Percentiles rank a stretch among this genome's conserved stretches.
These are phyloP conservation scores for Mollisiaceae sp. DNA, from an alignment of 2,329 filamentous ascomycete species.

Conservation along the genomic window DNA sequence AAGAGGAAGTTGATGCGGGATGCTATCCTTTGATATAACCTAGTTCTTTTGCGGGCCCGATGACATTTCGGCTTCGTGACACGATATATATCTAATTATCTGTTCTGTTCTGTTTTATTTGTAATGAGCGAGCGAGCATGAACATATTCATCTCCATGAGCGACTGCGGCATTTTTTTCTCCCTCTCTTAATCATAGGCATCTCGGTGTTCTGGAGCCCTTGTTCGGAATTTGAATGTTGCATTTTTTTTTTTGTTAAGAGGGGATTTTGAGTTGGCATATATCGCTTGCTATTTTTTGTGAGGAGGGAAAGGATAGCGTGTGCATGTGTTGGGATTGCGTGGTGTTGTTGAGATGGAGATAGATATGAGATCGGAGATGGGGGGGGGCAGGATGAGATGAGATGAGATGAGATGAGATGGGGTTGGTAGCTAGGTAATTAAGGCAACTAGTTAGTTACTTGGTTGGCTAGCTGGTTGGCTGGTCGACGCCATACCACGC, in stretches of 20 bases:
- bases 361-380: too few species aligned
- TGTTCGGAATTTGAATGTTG: background rate
- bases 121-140: background rate
- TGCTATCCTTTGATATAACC: background rate
- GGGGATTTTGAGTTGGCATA: background rate
- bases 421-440: too few species aligned
- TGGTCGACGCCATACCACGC: too few species aligned
- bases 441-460: too few species aligned
- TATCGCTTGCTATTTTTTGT: background rate
- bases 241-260: background rate
- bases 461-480: too few species aligned
- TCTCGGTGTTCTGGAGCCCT: slow-evolving; percentile 4
- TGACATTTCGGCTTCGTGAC: background rate
- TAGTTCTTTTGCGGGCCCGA: background rate
- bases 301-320: too few species aligned
- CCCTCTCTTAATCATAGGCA: background rate
- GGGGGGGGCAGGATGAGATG: too few species aligned
- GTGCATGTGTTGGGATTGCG: too few species aligned
- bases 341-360: too few species aligned
- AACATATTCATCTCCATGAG: background rate
- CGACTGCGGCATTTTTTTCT: background rate
- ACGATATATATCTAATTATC: background rate
- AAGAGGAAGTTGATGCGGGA: slow-evolving; percentile 16
- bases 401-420: too few species aligned
- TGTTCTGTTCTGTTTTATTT: background rate